A percentile compares a stretch with the other conserved stretches of the same genome.
phyloP scores from a whole-genome alignment of 371 early-diverging fungal genomes.

The Mucor saturninus region DNA sequence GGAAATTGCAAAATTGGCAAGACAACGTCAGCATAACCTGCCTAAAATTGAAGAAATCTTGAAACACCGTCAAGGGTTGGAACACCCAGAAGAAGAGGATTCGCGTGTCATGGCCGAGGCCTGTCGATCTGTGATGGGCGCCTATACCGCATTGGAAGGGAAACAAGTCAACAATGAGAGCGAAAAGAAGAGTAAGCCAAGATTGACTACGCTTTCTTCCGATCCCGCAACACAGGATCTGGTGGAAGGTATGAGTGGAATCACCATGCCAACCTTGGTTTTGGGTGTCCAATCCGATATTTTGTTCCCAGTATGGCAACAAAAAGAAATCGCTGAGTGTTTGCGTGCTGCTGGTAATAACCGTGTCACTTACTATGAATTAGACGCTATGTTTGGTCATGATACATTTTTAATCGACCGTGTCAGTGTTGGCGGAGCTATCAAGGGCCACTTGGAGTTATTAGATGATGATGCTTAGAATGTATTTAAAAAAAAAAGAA shows the following conservation, averaged over 20 bases:
- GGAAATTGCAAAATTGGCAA: conserved; percentile 44
- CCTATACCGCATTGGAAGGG: conserved; percentile 44
- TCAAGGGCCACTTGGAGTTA: conserved; percentile 91
- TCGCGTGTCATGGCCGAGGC: conserved; percentile 30
- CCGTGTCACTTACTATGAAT: conserved; percentile 91
- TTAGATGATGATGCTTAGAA: conserved; percentile 28
- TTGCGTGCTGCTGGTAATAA: conserved; percentile 83
- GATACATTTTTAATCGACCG: conserved; percentile 95
- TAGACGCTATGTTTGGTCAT: conserved; percentile 97
- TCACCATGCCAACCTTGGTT: conserved; percentile 82
- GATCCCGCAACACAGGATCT: conserved; percentile 61
- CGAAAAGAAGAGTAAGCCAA: conserved; percentile 7
- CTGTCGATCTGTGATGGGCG: conserved; percentile 33
- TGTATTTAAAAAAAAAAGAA: too few relatives aligned
- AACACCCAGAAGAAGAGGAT: conserved; percentile 4
- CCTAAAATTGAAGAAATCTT: conserved; percentile 37
- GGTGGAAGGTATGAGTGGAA: conserved; percentile 58
- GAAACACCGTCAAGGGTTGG: conserved; percentile 16
- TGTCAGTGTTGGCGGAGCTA: conserved; percentile 89
- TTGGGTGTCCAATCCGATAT: conserved; percentile 95
- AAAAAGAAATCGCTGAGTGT: conserved; percentile 91
- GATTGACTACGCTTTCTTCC: conserved; percentile 35
- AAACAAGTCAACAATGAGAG: not conserved
- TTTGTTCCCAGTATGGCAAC: conserved; percentile 94
- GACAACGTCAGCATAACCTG: conserved; percentile 50